phyloP scores from a whole-genome alignment of 2,329 filamentous ascomycete genomes.

The Cyanodermella asteris region DNA sequence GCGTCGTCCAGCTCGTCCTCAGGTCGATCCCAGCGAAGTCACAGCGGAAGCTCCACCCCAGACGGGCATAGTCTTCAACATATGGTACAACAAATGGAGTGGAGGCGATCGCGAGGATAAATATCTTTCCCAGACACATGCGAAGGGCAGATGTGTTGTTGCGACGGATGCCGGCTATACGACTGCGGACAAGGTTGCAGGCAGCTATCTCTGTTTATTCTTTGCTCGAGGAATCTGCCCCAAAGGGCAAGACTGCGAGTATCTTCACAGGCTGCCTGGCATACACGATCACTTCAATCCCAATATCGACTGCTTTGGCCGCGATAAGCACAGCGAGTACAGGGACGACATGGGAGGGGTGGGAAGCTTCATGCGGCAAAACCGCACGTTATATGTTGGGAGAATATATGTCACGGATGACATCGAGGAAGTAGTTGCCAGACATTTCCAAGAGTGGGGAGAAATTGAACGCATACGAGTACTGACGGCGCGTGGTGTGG shows the following conservation, averaged over 20 bases:
- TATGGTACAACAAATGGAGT: conserved; percentile 98
- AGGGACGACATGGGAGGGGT: conserved; percentile 96
- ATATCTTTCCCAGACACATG: conserved; percentile 60
- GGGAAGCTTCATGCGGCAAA: conserved; percentile 80
- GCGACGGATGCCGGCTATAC: conserved; percentile 61
- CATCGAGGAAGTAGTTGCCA: conserved; percentile 83
- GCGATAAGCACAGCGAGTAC: conserved; percentile 85
- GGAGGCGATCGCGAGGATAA: conserved; percentile 89
- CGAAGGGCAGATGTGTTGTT: conserved; percentile 71
- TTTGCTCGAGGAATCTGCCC: conserved; percentile 68
- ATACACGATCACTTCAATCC: conserved; percentile 80
- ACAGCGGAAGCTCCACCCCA: conserved; percentile 72
- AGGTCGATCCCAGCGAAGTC: conserved; percentile 69
- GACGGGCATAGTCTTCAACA: conserved; percentile 90
- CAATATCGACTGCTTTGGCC: conserved; percentile 85
- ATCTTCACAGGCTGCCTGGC: conserved; percentile 70
- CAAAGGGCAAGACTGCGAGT: conserved; percentile 81
- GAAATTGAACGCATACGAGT: conserved; percentile 75
- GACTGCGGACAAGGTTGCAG: conserved; percentile 50
- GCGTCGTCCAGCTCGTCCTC: conserved; percentile 67
- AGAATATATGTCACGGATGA: conserved; percentile 90
- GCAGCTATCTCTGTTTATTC: conserved; percentile 80
- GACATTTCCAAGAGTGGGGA: conserved; percentile 95
- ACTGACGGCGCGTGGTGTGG: conserved; percentile 71
- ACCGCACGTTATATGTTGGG: conserved; percentile 81